Conservation (phyloP, 192 early-diverging fungal species). For the Umbelopsis sp. region DNA sequence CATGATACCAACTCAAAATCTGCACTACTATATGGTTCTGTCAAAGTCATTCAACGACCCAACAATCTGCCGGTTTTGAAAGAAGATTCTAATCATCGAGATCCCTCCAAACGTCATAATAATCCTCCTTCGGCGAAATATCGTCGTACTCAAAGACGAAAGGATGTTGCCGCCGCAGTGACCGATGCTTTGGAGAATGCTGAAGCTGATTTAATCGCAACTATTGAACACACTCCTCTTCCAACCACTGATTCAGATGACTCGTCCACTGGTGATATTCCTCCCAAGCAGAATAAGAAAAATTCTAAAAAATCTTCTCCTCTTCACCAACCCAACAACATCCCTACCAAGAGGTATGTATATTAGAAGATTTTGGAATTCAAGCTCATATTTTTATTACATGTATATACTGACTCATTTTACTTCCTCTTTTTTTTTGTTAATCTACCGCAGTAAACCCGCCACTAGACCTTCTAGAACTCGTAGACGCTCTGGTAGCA, state of each 20-base stretch:
- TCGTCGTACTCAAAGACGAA: constrained; percentile 47
- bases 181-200: constrained; percentile 38
- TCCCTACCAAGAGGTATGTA: constrained; percentile 1
- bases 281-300: constrained; percentile 1
- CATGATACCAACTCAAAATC: background rate
- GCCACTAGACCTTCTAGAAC: constrained; percentile 16
- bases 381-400: background rate
- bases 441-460: background rate
- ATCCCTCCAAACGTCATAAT: constrained; percentile 19
- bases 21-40: background rate
- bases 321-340: background rate
- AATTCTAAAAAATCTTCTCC: background rate
- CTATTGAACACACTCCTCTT: constrained; percentile 28
- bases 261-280: constrained; percentile 18
- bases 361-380: background rate
- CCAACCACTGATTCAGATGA: constrained; percentile 37
- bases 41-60: background rate
- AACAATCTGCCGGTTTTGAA: background rate
- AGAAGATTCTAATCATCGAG: background rate
- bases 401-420: background rate
- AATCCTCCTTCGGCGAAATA: constrained; percentile 39
- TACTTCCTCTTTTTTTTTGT: too few relatives aligned
- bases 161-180: constrained; percentile 40
- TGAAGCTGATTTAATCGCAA: constrained; percentile 27
- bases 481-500: constrained; percentile 23